phyloP scores from a whole-genome alignment of 2,329 filamentous ascomycete species.

The Aureobasidium sp. region DNA sequence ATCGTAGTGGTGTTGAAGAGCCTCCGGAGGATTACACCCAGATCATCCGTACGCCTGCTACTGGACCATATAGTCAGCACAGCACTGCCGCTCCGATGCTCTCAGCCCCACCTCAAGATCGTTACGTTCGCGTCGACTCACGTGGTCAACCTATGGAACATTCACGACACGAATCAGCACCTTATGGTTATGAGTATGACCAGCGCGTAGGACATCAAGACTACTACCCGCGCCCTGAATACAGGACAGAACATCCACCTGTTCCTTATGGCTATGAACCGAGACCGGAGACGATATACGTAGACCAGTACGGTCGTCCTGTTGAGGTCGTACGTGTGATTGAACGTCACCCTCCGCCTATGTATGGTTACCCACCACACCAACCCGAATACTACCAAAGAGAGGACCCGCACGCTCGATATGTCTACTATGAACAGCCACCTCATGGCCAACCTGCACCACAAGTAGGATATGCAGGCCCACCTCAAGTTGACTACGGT shows the following conservation, averaged over 20 bases:
- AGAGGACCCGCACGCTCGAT: not conserved
- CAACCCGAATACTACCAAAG: not conserved
- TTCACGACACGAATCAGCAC: not conserved
- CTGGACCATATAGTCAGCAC: not conserved
- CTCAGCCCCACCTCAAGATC: not conserved
- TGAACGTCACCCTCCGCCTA: conserved; percentile 1
- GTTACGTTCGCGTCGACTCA: not conserved
- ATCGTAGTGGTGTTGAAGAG: not conserved
- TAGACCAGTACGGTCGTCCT: conserved; percentile 26
- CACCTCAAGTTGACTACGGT: not conserved
- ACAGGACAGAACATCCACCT: not conserved
- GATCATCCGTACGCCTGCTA: conserved; percentile 8
- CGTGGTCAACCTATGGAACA: not conserved
- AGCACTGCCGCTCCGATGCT: not conserved
- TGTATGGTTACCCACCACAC: conserved; percentile 8
- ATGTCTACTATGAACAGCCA: conserved; percentile 3
- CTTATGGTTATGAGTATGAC: not conserved
- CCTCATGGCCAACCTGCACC: not conserved
- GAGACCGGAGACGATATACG: conserved; percentile 22
- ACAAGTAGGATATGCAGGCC: not conserved
- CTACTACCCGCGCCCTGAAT: not conserved
- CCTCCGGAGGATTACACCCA: conserved; percentile 10
- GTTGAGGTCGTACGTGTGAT: conserved; percentile 20
- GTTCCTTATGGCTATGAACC: conserved; percentile 3
- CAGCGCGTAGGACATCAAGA: not conserved